Conservation (phyloP, 208 protist genomes). For the Crithidia sp. region DNA sequence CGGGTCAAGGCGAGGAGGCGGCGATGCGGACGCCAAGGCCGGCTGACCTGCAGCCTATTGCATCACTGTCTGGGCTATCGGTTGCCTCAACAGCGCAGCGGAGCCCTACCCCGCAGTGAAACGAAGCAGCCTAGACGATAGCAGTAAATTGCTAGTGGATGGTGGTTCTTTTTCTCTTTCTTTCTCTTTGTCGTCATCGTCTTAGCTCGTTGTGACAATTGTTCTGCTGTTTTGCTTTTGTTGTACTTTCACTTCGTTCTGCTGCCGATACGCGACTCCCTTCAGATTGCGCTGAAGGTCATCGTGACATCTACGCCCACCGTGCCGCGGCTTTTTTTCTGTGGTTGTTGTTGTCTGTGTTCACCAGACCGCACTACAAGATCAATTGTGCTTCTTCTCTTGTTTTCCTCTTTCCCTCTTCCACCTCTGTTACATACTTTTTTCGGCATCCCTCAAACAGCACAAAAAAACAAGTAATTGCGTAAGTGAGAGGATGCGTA, state of each 20-base stretch:
- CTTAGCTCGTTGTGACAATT: not conserved
- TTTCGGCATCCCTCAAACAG: too few relatives aligned
- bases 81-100: not conserved
- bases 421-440: not conserved
- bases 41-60: not conserved
- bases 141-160: not conserved
- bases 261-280: not conserved
- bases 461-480: too few relatives aligned
- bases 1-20: not conserved
- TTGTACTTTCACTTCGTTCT: not conserved
- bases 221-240: not conserved
- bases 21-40: not conserved
- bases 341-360: not conserved
- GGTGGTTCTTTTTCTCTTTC: not conserved
- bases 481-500: too few relatives aligned
- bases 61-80: not conserved
- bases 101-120: too few relatives aligned
- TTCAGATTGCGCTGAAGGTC: too few relatives aligned
- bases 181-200: not conserved
- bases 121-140: not conserved
- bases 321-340: not conserved
- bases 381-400: not conserved
- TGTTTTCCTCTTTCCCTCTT: not conserved
- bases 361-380: too few relatives aligned
- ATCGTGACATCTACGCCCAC: too few relatives aligned